These are phyloP conservation scores for Penicillium roqueforti DNA, from an alignment of 495 filamentous ascomycete species.

Conservation along the genomic window DNA sequence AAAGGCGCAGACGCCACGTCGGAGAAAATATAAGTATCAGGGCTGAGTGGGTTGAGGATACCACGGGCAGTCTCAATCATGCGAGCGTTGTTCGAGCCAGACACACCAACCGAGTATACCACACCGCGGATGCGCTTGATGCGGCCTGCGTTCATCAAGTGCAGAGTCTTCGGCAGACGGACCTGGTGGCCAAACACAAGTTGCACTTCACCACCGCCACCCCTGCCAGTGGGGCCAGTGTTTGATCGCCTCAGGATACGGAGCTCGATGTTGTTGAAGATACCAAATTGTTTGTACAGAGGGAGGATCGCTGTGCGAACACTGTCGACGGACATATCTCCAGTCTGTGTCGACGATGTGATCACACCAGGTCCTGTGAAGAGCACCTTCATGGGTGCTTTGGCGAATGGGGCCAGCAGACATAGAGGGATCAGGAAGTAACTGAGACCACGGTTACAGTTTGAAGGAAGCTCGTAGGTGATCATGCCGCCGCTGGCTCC, in stretches of 20 bases:
- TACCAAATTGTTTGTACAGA: slow-evolving; percentile 83
- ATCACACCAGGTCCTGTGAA: slow-evolving; percentile 93
- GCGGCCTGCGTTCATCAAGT: slow-evolving; percentile 76
- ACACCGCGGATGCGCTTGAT: slow-evolving; percentile 90
- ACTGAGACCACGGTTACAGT: slow-evolving; percentile 73
- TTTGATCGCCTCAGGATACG: slow-evolving; percentile 77
- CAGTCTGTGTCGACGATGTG: slow-evolving; percentile 71
- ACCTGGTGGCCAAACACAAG: slow-evolving; percentile 88
- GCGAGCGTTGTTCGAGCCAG: slow-evolving; percentile 84
- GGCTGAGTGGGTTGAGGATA: slow-evolving; percentile 76
- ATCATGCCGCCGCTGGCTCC: slow-evolving; percentile 69
- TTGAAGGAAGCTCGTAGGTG: slow-evolving; percentile 69
- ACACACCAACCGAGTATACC: slow-evolving; percentile 85
- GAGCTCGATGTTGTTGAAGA: slow-evolving; percentile 81
- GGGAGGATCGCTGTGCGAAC: slow-evolving; percentile 92
- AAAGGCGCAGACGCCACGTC: slow-evolving; percentile 71
- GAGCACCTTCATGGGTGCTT: slow-evolving; percentile 78
- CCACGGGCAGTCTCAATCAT: slow-evolving; percentile 91
- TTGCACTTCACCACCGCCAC: slow-evolving; percentile 89
- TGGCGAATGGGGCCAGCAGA: slow-evolving; percentile 88
- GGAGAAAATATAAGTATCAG: slow-evolving; percentile 82
- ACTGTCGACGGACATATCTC: slow-evolving; percentile 86
- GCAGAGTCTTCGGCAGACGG: slow-evolving; percentile 87
- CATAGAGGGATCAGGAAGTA: slow-evolving; percentile 91
- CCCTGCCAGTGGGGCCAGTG: slow-evolving; percentile 62